These are phyloP conservation scores for Termitomyces heimii DNA, from an alignment of 768 basidiomycete genomes.

Conservation along the genomic window DNA sequence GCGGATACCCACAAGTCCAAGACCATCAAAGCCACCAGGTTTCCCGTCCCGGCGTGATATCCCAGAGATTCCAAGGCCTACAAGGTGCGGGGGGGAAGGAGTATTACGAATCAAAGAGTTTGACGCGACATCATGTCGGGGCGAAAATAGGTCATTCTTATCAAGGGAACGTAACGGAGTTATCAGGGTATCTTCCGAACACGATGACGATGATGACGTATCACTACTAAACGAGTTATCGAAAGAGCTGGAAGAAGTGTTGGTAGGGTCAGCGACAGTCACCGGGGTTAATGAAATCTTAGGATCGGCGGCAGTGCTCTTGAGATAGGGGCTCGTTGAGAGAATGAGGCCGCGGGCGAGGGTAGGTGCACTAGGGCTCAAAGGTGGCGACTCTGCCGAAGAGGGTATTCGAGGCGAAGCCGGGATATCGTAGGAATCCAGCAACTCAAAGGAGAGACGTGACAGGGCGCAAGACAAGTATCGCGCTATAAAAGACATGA, in stretches of 20 bases:
- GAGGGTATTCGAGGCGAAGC: neutral
- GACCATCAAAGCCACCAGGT: slow-evolving; percentile 6
- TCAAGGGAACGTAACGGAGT: neutral
- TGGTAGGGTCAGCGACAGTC: neutral
- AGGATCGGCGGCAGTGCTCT: slow-evolving; percentile 2
- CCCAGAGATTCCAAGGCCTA: slow-evolving; percentile 14
- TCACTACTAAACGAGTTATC: slow-evolving; percentile 10
- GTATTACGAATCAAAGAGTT: neutral
- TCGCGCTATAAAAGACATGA: slow-evolving; percentile 8
- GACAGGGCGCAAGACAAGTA: slow-evolving; percentile 5
- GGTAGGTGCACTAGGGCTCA: neutral
- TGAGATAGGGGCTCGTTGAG: slow-evolving; percentile 5
- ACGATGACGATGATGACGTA: slow-evolving; percentile 9
- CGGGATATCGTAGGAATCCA: neutral
- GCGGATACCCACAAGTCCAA: slow-evolving; percentile 12
- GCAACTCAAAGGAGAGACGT: neutral
- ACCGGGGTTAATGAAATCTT: neutral
- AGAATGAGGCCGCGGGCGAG: slow-evolving; percentile 2
- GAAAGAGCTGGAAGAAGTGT: neutral
- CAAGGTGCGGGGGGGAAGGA: neutral
- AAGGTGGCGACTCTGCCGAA: neutral
- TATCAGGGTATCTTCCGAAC: slow-evolving; percentile 3
- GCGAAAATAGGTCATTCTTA: slow-evolving; percentile 7
- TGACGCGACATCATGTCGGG: neutral
- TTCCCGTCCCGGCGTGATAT: slow-evolving; percentile 9